Conservation (phyloP, 2,329 filamentous ascomycete genomes). For the Cladosporium halotolerans region DNA sequence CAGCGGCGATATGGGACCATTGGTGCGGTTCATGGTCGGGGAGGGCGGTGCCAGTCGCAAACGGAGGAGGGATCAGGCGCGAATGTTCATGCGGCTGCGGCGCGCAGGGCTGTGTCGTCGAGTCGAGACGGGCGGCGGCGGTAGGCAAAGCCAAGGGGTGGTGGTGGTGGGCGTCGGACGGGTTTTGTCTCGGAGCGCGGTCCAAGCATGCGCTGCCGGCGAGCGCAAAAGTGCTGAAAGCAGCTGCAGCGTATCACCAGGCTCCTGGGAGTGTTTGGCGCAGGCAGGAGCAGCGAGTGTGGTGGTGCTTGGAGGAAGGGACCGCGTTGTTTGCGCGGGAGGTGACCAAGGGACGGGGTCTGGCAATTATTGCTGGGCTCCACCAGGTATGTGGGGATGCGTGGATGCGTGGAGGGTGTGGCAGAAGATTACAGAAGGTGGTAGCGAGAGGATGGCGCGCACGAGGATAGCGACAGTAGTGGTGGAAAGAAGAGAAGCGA, state of each 20-base stretch:
- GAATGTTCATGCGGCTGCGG: conserved; percentile 2
- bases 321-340: conserved; percentile 1
- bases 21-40: conserved; percentile 10
- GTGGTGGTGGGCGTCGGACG: not conserved
- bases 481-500: too few relatives aligned
- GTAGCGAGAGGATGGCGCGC: too few relatives aligned
- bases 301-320: not conserved
- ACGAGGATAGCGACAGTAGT: too few relatives aligned
- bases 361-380: too few relatives aligned
- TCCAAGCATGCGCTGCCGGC: conserved; percentile 5
- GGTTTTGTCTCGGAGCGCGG: conserved; percentile 8
- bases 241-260: not conserved
- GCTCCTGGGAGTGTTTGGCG: not conserved
- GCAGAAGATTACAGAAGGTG: too few relatives aligned
- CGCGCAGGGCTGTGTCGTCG: conserved; percentile 1
- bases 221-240: not conserved
- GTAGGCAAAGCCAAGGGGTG: conserved; percentile 8
- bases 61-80: conserved; percentile 3
- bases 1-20: conserved; percentile 59
- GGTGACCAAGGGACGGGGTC: not conserved
- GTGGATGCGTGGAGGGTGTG: too few relatives aligned
- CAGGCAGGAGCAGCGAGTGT: not conserved
- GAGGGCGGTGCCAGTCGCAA: not conserved
- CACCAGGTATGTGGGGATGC: too few relatives aligned
- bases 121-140: not conserved